Conservation (phyloP, 2,329 filamentous ascomycete genomes). For the Septoria petroselini region DNA sequence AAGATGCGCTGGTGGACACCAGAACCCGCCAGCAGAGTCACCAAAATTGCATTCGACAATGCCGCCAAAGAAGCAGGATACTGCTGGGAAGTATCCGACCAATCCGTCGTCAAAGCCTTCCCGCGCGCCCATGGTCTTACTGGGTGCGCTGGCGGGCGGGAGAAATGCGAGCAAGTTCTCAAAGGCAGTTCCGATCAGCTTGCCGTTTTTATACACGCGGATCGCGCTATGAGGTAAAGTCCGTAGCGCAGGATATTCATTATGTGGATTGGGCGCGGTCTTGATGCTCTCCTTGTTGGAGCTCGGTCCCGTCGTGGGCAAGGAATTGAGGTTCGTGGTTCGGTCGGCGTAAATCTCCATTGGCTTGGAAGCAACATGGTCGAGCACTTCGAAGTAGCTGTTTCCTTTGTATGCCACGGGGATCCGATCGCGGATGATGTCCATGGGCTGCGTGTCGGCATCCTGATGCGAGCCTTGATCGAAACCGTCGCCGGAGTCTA, state of each 20-base stretch:
- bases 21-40: slow-evolving; percentile 77
- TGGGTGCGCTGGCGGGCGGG: slow-evolving; percentile 78
- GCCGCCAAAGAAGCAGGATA: slow-evolving; percentile 88
- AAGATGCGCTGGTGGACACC: slow-evolving; percentile 69
- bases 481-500: slow-evolving; percentile 62
- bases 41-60: slow-evolving; percentile 93
- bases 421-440: slow-evolving; percentile 91
- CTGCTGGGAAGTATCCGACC: slow-evolving; percentile 90
- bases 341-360: slow-evolving; percentile 64
- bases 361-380: slow-evolving; percentile 83
- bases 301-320: slow-evolving; percentile 51
- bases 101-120: slow-evolving; percentile 91
- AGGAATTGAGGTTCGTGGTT: slow-evolving; percentile 55
- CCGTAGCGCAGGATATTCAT: slow-evolving; percentile 69
- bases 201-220: slow-evolving; percentile 89
- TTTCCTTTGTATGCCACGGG: slow-evolving; percentile 92
- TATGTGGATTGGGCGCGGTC: slow-evolving; percentile 67
- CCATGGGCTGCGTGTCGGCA: slow-evolving; percentile 52
- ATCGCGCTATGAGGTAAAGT: slow-evolving; percentile 84
- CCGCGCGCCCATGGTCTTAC: slow-evolving; percentile 66
- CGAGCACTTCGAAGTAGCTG: slow-evolving; percentile 89
- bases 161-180: slow-evolving; percentile 85
- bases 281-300: slow-evolving; percentile 46
- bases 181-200: slow-evolving; percentile 80
- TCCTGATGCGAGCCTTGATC: slow-evolving; percentile 36